Base-by-base conservation (phyloP, 192 early-diverging fungal species). In the Linnemannia schmuckeri region DNA sequence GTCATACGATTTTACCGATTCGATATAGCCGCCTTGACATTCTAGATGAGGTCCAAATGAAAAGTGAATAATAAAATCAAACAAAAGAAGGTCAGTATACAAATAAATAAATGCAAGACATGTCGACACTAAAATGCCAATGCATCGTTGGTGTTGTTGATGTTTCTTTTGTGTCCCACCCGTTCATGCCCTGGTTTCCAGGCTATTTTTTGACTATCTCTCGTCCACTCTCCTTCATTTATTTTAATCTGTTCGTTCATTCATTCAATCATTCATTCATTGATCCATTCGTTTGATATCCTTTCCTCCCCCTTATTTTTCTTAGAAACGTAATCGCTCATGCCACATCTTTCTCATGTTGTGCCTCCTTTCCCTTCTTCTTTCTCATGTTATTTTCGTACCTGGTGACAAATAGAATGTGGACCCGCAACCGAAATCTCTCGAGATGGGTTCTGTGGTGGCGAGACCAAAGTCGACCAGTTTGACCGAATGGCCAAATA, bases 381-480 rank as follows among this genome's bases (percentile, higher is more conserved):
- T 55, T 24, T 22, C 33, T 57, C 10, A 15, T 17, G 35, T 40
- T 18, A 54, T 47, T 35, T 2, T 93, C 93, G 83, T 92, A 92
- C 92, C 92, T 85, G 92, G 92, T 33, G 90, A 91, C 27, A 93
- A 89, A 47, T 93, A 93, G 82, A 91, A 93, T 3, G 89, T 89
- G 18, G 90, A 91, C 22, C 92, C 92, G 47, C 90, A 93, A 40
- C 90, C 97, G 96, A 88, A 96, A 87, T 82, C 95, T 88, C 79
- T 92, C 76, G 96, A 96, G 91, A 54, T 92, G 71, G 70, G 82
- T 72, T 84, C 93, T 76, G 81, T 93, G 72, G 88, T 98, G 47
- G 98, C 96, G 73, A 99, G 88, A 15, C 98, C 98, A 94, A 99
- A 99, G 88, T 99, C 98, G 22, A 96, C 94, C 68, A 99, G 91